Percentiles rank a stretch among this genome's conserved stretches.
These are phyloP conservation scores for Trichomonascaceae sp. DNA, from an alignment of 1,139 yeast genomes.

Conservation along the genomic window DNA sequence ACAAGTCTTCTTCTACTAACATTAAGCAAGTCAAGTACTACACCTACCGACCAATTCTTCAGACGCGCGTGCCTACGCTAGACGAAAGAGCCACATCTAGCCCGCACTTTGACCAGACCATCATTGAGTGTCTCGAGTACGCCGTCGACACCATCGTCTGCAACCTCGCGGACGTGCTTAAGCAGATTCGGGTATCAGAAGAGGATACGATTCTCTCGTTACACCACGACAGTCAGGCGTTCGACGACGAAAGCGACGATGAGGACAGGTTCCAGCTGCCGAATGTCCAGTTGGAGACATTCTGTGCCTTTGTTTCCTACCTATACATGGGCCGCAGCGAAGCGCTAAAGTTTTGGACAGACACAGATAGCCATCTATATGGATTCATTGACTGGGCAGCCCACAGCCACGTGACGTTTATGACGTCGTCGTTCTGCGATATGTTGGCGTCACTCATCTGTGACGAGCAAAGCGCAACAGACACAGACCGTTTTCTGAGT, in stretches of 20 bases:
- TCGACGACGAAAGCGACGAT: slow-evolving; percentile 13
- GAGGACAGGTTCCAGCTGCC: slow-evolving; percentile 29
- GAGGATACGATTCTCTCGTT: slow-evolving; percentile 59
- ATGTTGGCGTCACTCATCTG: slow-evolving; percentile 63
- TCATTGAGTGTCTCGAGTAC: slow-evolving; percentile 17
- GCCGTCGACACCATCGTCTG: slow-evolving; percentile 52
- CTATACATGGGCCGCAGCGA: slow-evolving; percentile 51
- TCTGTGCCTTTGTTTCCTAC: slow-evolving; percentile 65
- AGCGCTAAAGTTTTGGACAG: slow-evolving; percentile 58
- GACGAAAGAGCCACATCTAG: slow-evolving; percentile 11
- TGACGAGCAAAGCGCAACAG: slow-evolving; percentile 41
- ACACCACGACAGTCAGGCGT: slow-evolving; percentile 19
- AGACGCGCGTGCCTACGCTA: slow-evolving; percentile 30
- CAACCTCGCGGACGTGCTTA: slow-evolving; percentile 66
- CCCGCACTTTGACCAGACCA: slow-evolving; percentile 10
- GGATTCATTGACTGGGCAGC: slow-evolving; percentile 88
- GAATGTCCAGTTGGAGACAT: slow-evolving; percentile 77
- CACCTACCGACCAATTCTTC: slow-evolving; percentile 56
- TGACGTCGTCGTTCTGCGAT: slow-evolving; percentile 71
- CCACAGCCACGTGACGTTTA: slow-evolving; percentile 67
- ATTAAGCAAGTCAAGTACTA: slow-evolving; percentile 25
- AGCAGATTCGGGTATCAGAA: slow-evolving; percentile 71
- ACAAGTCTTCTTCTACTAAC: slow-evolving; percentile 24
- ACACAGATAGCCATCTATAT: slow-evolving; percentile 44
- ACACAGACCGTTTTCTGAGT: slow-evolving; percentile 30